These are phyloP conservation scores for Skeletonema costatum DNA, from an alignment of 108 stramenopile genomes.

Conservation along the genomic window DNA sequence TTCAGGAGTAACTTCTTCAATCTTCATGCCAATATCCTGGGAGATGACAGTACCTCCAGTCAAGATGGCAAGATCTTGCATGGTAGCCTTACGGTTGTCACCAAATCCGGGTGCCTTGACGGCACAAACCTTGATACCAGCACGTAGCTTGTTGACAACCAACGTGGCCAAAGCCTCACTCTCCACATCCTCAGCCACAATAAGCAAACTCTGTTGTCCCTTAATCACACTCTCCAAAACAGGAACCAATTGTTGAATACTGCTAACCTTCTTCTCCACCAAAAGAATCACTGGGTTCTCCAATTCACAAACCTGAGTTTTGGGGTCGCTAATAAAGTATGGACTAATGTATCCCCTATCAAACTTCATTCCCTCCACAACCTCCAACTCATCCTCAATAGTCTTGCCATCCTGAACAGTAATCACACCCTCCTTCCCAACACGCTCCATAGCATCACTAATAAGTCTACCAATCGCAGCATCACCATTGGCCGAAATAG, in stretches of 20 bases:
- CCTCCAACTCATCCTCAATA: constrained; percentile 98
- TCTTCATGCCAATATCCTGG: constrained; percentile 97
- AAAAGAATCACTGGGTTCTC: constrained; percentile 97
- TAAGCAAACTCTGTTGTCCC: constrained; percentile 91
- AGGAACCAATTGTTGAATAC: constrained; percentile 94
- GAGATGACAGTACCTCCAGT: constrained; percentile 98
- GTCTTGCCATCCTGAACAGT: constrained; percentile 99
- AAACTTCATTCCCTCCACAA: constrained; percentile 99
- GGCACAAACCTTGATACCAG: constrained; percentile 99
- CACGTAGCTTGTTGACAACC: constrained; percentile 99
- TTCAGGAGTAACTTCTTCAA: constrained; percentile 91
- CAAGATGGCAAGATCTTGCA: constrained; percentile 98
- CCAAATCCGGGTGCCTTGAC: constrained; percentile 99
- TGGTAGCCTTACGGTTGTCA: constrained; percentile 99
- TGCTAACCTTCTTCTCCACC: constrained; percentile 99
- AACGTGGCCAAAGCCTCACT: constrained; percentile 98
- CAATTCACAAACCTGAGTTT: constrained; percentile 95
- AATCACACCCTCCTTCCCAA: constrained; percentile 99
- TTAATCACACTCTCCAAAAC: constrained; percentile 95
- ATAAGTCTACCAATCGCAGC: constrained; percentile 93
- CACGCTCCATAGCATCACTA: constrained; percentile 98
- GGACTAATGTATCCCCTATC: constrained; percentile 99
- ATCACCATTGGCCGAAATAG: constrained; percentile 99
- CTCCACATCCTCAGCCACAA: constrained; percentile 99
- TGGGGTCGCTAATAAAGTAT: constrained; percentile 99